Evolutionary conservation across 208 protist genomes (phyloP).

Genomic region (Leishmania martiniquensis): DNA sequence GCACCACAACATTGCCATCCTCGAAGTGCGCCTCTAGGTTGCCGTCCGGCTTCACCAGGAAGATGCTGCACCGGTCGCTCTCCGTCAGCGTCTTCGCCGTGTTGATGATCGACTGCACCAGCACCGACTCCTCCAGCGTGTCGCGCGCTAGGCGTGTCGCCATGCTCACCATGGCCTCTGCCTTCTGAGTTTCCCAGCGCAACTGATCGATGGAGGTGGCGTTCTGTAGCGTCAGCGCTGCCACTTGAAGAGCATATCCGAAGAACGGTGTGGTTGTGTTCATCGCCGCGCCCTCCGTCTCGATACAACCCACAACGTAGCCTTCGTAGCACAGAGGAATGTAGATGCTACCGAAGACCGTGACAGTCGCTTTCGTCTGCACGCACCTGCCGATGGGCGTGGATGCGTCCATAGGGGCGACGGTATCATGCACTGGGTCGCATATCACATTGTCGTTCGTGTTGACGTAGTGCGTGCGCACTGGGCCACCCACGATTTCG

Average conservation of each 20-base stretch:
- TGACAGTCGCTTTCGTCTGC: conserved; percentile 10
- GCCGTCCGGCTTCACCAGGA: conserved; percentile 61
- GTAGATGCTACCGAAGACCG: conserved; percentile 36
- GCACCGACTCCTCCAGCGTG: conserved; percentile 74
- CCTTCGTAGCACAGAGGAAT: conserved; percentile 40
- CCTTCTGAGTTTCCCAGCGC: conserved; percentile 47
- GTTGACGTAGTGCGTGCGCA: conserved; percentile 39
- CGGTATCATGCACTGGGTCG: conserved; percentile 47
- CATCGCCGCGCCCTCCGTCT: conserved; percentile 18
- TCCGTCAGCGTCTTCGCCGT: conserved; percentile 73
- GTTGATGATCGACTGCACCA: conserved; percentile 81
- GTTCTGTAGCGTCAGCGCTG: conserved; percentile 30
- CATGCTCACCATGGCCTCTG: conserved; percentile 82
- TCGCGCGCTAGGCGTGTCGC: conserved; percentile 80
- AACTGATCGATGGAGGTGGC: conserved; percentile 19
- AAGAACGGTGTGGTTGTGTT: not conserved
- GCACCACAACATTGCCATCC: conserved; percentile 63
- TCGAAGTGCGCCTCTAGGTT: conserved; percentile 72
- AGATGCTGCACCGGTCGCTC: conserved; percentile 76
- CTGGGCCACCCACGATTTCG: conserved; percentile 23
- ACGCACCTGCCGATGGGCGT: conserved; percentile 42
- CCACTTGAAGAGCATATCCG: conserved; percentile 12
- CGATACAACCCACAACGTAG: conserved; percentile 48
- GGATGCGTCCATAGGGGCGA: conserved; percentile 35
- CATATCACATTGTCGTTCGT: conserved; percentile 38